A percentile compares a stretch with the other conserved stretches of the same genome.
Evolutionary conservation across 495 filamentous ascomycete genomes (phyloP).

Genomic region (Aspergillus nidulans): DNA sequence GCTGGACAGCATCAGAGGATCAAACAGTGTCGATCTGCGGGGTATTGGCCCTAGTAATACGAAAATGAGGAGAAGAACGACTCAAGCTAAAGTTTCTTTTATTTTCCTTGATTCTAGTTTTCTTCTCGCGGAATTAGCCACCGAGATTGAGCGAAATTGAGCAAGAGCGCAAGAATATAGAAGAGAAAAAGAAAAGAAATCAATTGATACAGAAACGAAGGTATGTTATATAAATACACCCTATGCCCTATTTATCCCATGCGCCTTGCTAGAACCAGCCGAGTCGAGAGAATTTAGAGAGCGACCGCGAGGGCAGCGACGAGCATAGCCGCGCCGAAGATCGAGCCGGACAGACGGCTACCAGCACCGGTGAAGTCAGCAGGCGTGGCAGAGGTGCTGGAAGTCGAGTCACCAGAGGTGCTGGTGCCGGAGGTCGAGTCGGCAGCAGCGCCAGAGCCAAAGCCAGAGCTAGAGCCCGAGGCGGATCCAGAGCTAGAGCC

Average conservation of each 20-base stretch:
- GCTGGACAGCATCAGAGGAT: not conserved
- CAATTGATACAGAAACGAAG: conserved; percentile 2
- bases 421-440: conserved; percentile 8
- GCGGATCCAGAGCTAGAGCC: conserved; percentile 13
- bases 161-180: not conserved
- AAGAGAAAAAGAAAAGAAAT: not conserved
- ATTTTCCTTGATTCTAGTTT: too few relatives aligned
- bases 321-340: conserved; percentile 29
- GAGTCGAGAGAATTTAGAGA: conserved; percentile 7
- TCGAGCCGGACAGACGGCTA: conserved; percentile 29
- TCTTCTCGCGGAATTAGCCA: not conserved
- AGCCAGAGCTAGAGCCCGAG: conserved; percentile 17
- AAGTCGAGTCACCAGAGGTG: conserved; percentile 8
- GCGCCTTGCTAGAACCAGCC: not conserved
- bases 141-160: not conserved
- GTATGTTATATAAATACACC: not conserved
- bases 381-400: conserved; percentile 16
- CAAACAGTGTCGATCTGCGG: not conserved
- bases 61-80: too few relatives aligned
- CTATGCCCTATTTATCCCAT: not conserved
- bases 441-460: conserved; percentile 12
- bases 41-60: not conserved
- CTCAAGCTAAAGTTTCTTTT: too few relatives aligned
- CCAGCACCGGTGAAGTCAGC: conserved; percentile 23
- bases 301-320: conserved; percentile 24